Evolutionary conservation across 75 land plant species (phyloP), one percentile per base, ranked within the genome.

Genomic region (Azolla pinnata): DNA sequence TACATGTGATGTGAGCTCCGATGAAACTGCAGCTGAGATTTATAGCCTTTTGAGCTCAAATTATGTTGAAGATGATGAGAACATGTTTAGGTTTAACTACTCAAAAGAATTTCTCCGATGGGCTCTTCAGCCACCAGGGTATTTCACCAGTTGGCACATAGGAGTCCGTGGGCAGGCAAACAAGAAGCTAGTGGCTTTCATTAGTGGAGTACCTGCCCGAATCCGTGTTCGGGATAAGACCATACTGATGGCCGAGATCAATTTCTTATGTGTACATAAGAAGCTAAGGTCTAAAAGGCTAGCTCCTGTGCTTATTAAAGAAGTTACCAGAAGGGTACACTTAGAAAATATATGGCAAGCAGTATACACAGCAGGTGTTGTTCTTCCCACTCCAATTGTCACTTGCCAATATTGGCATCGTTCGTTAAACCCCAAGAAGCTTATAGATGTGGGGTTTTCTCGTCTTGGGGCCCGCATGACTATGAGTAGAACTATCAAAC

Each of bases 31-130:
- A 51, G 46, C 47, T 16, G 90, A 86, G 73, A 75, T 86, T 27
- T 86, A 80, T 73, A 68, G 32, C 10, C 81, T 86, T 26, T 52
- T 86, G 47, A 69, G 57, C 12, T 69, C 62, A 54, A 86, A 86
- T 50, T 86, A 86, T 61, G 90, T 86, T 12, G 90, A 86, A 61
- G 88, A 86, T 57, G 90, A 86, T 54, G 90, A 86, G 57, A 83
- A 83, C 71, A 79, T 85, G 87, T 85, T 85, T 51, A 52, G 89
- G 33, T 85, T 85, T 34, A 82, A 85, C 46, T 85, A 85, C 64
- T 85, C 89, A 16, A 76, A 63, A 62, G 87, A 73, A 34, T 85
- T 85, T 63, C 75, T 85, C 42, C 42, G 73, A 20, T 85, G 89
- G 89, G 89, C 89, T 21, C 70, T 85, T 19, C 72, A 65, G 24